Conservation (phyloP, 345 rosid genomes). For the Lagerstroemia speciosa region DNA sequence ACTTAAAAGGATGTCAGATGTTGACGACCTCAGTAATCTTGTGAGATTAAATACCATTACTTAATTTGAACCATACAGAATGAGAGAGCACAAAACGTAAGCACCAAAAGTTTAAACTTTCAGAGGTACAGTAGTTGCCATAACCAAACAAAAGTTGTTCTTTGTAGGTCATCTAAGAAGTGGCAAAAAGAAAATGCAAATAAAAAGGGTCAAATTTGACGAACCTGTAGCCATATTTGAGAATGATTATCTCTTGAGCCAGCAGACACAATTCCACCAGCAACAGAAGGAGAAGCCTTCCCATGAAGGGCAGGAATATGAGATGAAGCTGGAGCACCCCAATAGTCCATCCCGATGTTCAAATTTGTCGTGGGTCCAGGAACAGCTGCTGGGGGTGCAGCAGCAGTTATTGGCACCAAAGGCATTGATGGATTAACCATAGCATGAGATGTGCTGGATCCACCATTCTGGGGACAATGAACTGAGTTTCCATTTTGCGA, state of each 20-base stretch:
- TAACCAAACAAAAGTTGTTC: background rate
- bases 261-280: constrained; percentile 53
- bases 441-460: constrained; percentile 34
- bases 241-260: constrained; percentile 70
- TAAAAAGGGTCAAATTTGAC: background rate
- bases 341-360: constrained; percentile 97
- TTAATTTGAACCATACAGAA: background rate
- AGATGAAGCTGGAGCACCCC: constrained; percentile 73
- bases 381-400: constrained; percentile 44
- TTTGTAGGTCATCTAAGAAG: background rate
- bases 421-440: constrained; percentile 46
- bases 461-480: constrained; percentile 64
- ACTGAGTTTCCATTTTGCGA: constrained; percentile 73
- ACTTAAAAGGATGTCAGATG: background rate
- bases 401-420: constrained; percentile 50
- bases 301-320: constrained; percentile 56
- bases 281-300: constrained; percentile 60
- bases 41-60: background rate
- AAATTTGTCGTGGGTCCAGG: constrained; percentile 87
- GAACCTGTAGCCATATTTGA: constrained; percentile 84
- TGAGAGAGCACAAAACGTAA: background rate
- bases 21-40: background rate
- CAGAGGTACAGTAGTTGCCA: background rate
- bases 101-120: background rate
- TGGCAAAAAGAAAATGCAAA: background rate